Evolutionary conservation across 305 asterid genomes (phyloP).

Genomic region (Plantago coronopus): DNA sequence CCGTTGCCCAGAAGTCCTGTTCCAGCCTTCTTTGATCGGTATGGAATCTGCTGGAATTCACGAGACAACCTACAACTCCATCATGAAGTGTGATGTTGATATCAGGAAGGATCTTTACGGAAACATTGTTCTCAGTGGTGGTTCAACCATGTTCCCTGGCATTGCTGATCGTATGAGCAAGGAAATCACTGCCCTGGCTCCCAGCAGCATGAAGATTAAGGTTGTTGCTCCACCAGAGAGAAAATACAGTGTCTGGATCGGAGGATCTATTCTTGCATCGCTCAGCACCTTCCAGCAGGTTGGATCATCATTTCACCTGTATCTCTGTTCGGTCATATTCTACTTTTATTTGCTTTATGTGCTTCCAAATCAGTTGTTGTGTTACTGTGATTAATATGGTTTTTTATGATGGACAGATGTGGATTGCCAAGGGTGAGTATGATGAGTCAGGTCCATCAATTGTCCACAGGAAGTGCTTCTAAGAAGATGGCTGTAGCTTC

Average conservation of each 20-base stretch:
- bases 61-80: slow-evolving; percentile 59
- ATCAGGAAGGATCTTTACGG: slow-evolving; percentile 61
- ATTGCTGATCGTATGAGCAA: slow-evolving; percentile 68
- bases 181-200: slow-evolving; percentile 64
- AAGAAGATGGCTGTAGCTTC: slow-evolving; percentile 33
- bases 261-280: slow-evolving; percentile 69
- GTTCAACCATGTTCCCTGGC: slow-evolving; percentile 62
- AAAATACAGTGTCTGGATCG: slow-evolving; percentile 68
- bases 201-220: slow-evolving; percentile 68
- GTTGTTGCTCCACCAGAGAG: slow-evolving; percentile 68
- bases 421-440: slow-evolving; percentile 63
- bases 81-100: slow-evolving; percentile 65
- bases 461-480: slow-evolving; percentile 66
- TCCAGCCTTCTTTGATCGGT: slow-evolving; percentile 61
- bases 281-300: slow-evolving; percentile 75
- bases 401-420: slow-evolving; percentile 40
- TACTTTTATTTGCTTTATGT: not conserved
- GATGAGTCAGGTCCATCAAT: slow-evolving; percentile 68
- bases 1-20: slow-evolving; percentile 65
- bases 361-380: not conserved
- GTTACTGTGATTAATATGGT: slow-evolving; percentile 11
- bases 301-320: not conserved
- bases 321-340: not conserved
- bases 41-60: slow-evolving; percentile 70
- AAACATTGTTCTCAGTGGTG: slow-evolving; percentile 61